Percentiles rank a stretch among this genome's conserved stretches.
Evolutionary conservation across 176 grass and related monocot species (phyloP).

Genomic region (Guadua angustifolia): DNA sequence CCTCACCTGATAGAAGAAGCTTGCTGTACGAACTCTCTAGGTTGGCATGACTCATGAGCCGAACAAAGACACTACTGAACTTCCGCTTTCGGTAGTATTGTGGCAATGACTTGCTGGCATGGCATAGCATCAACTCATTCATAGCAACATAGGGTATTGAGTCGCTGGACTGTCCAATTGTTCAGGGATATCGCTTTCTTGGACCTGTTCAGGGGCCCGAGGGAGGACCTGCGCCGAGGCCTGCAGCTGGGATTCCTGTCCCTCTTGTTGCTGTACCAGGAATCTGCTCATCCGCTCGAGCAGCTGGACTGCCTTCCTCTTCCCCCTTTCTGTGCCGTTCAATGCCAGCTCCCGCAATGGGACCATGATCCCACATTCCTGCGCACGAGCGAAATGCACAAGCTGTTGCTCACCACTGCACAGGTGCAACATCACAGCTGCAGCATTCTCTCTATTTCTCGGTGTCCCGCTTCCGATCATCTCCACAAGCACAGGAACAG

Average conservation of each 20-base stretch:
- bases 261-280: slow-evolving; percentile 72
- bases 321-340: slow-evolving; percentile 75
- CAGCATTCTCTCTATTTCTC: slow-evolving; percentile 91
- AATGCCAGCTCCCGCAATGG: slow-evolving; percentile 69
- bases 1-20: neutral
- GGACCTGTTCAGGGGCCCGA: slow-evolving; percentile 41
- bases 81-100: neutral
- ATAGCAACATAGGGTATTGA: slow-evolving; percentile 27
- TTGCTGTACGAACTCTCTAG: neutral
- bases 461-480: slow-evolving; percentile 66
- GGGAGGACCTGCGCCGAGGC: slow-evolving; percentile 23
- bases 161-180: slow-evolving; percentile 48
- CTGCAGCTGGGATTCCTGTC: slow-evolving; percentile 36
- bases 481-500: slow-evolving; percentile 75
- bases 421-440: slow-evolving; percentile 78
- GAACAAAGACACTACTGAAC: neutral
- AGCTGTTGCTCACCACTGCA: slow-evolving; percentile 60
- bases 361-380: slow-evolving; percentile 66
- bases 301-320: slow-evolving; percentile 77
- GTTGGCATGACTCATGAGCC: neutral
- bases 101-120: neutral
- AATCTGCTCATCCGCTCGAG: slow-evolving; percentile 84
- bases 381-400: slow-evolving; percentile 54
- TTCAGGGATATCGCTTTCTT: slow-evolving; percentile 46
- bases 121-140: neutral